Evolutionary conservation across 2,329 filamentous ascomycete genomes (phyloP), one percentile per base, ranked within the genome.

Genomic region (Stemphylium vesicarium): DNA sequence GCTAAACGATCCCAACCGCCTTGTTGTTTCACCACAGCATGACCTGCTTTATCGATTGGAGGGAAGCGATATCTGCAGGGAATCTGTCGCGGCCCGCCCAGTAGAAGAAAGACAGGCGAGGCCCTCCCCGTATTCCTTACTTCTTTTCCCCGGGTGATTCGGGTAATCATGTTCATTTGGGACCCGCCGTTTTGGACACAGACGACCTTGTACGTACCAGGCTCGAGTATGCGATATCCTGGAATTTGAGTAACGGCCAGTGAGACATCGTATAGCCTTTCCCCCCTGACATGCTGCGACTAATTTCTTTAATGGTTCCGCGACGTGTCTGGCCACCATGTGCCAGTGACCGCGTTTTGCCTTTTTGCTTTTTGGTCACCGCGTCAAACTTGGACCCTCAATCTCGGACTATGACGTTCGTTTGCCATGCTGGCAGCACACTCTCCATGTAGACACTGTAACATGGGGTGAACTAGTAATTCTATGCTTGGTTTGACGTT

Each of bases 1-100:
- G 15, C 29, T 35, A 32, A 41, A 41, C 45, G 43, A 51, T 40
- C 43, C 40, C 56, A 63, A 32, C 56, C 51, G 58, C 61, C 56
- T 57, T 47, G 52, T 50, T 56, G 62, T 66, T 68, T 66, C 64
- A 68, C 53, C 35, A 37, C 29, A 22, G 39, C 50, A 56, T 42
- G 36, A 42, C 36, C 44, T 41, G 46, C 54, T 50, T 47, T 59
- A 47, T 64, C 53, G 56, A 68, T 68, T 65, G 62, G 63, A 16
- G 20, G 41, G 41, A 38, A 41, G 26, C 43, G 39, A 45, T 57
- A 58, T 45, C 33, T 52, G 56, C 53, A 53, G 41, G 50, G 62
- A 45, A 59, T 38, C 48, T 53, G 57, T 64, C 50, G 41, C 58
- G 55, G 53, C 47, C 56, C 62, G 56, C 54, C 49, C 35, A 49